Conservation (phyloP, 768 basidiomycete genomes). For the Psilocybe azurescens region DNA sequence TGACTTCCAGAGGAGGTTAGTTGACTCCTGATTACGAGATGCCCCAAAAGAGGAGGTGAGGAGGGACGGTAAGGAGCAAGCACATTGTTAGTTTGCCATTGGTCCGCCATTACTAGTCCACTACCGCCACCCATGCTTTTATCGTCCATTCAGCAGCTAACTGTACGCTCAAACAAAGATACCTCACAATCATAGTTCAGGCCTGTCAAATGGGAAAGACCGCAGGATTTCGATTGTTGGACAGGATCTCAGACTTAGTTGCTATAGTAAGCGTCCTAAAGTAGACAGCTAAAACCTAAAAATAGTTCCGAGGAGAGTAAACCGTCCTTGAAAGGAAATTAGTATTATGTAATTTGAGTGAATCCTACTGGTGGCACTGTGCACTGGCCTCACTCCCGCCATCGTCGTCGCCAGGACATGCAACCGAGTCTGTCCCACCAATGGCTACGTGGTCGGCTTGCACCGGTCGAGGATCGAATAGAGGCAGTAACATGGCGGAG, state of each 20-base stretch:
- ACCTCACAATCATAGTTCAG: conserved; percentile 14
- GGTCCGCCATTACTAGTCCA: no score
- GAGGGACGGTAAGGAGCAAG: neutral
- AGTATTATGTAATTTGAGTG: conserved; percentile 13
- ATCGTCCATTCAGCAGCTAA: conserved; percentile 6
- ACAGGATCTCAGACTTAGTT: conserved; percentile 15
- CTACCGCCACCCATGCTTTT: conserved; percentile 8
- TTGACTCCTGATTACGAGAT: neutral
- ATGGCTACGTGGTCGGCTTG: neutral
- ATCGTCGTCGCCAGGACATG: neutral
- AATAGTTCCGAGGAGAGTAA: conserved; percentile 32
- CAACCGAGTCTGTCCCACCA: conserved; percentile 15
- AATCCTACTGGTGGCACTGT: neutral
- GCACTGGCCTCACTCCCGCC: neutral
- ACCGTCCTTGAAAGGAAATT: conserved; percentile 4
- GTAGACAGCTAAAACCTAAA: conserved; percentile 19
- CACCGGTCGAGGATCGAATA: neutral
- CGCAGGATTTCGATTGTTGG: conserved; percentile 10
- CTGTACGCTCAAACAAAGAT: conserved; percentile 17
- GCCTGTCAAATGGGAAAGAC: conserved; percentile 24
- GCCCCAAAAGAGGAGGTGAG: neutral
- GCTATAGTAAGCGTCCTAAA: conserved; percentile 20
- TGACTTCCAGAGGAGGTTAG: neutral
- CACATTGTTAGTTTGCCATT: no score
- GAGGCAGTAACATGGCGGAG: neutral